Evolutionary conservation across 169 alveolate genomes (phyloP).

Genomic region (Plasmodium malariae): DNA sequence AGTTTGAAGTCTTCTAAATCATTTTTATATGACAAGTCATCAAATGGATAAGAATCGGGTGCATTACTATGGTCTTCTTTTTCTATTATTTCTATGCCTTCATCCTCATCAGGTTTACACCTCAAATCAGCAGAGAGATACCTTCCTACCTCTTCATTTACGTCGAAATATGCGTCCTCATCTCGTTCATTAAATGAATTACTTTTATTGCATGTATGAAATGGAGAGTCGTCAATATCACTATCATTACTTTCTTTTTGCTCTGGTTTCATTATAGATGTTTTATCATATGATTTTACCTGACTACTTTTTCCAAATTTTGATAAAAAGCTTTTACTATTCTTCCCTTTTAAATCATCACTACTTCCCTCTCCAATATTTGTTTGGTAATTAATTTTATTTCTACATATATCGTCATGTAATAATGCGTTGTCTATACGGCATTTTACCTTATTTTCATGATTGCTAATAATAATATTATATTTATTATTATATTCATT

Average conservation of each 20-base stretch:
- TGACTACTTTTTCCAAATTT: neutral
- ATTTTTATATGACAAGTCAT: neutral
- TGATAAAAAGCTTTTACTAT: neutral
- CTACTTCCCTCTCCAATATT: neutral
- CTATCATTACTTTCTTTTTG: neutral
- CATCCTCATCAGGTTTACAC: neutral
- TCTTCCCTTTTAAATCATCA: neutral
- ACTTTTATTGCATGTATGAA: neutral
- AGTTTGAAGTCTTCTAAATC: constrained; percentile 43
- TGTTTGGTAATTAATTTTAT: neutral
- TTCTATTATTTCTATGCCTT: neutral
- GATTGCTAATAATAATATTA: constrained; percentile 8
- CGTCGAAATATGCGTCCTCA: neutral
- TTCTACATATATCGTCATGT: neutral
- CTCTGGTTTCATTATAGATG: neutral
- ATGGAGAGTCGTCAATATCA: neutral
- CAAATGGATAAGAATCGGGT: neutral
- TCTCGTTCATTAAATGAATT: neutral
- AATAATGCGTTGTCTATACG: neutral
- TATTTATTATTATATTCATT: too few relatives aligned
- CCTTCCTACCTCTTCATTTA: neutral
- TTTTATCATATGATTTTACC: neutral
- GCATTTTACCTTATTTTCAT: constrained; percentile 5
- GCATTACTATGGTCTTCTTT: neutral
- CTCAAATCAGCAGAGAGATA: neutral